Evolutionary conservation across 768 basidiomycete species (phyloP).

Genomic region (Arthromyces matolae): DNA sequence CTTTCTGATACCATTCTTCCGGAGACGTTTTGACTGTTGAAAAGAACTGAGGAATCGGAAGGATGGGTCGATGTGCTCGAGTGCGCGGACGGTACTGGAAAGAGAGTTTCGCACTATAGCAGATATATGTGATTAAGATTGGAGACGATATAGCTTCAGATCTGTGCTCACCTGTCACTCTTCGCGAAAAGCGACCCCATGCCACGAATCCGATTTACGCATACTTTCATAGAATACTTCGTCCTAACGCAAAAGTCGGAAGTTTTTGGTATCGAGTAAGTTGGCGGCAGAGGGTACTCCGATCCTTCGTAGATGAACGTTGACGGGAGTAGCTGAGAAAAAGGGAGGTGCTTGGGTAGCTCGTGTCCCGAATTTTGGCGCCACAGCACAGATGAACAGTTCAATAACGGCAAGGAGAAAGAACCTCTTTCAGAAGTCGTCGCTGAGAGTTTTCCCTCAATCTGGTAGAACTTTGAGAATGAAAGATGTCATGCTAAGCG

Average conservation of each 20-base stretch:
- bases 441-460: slow-evolving; percentile 39
- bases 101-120: slow-evolving; percentile 42
- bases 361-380: slow-evolving; percentile 5
- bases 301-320: slow-evolving; percentile 37
- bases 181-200: slow-evolving; percentile 42
- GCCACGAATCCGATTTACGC: slow-evolving; percentile 33
- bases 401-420: slow-evolving; percentile 28
- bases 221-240: slow-evolving; percentile 44
- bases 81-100: slow-evolving; percentile 52
- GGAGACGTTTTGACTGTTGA: slow-evolving; percentile 56
- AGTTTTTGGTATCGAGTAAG: slow-evolving; percentile 32
- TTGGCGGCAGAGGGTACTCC: slow-evolving; percentile 44
- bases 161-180: slow-evolving; percentile 38
- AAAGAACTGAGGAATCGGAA: slow-evolving; percentile 46
- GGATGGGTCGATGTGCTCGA: slow-evolving; percentile 51
- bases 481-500: not conserved
- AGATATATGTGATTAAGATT: not conserved
- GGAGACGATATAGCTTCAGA: not conserved
- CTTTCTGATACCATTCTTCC: slow-evolving; percentile 60
- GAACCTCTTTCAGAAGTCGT: slow-evolving; percentile 36
- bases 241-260: slow-evolving; percentile 35
- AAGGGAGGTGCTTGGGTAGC: slow-evolving; percentile 34
- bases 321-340: slow-evolving; percentile 43
- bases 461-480: slow-evolving; percentile 22
- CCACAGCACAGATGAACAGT: slow-evolving; percentile 35